Conservation (phyloP, 2,329 filamentous ascomycete genomes). For the Mycosphaerella sp. region DNA sequence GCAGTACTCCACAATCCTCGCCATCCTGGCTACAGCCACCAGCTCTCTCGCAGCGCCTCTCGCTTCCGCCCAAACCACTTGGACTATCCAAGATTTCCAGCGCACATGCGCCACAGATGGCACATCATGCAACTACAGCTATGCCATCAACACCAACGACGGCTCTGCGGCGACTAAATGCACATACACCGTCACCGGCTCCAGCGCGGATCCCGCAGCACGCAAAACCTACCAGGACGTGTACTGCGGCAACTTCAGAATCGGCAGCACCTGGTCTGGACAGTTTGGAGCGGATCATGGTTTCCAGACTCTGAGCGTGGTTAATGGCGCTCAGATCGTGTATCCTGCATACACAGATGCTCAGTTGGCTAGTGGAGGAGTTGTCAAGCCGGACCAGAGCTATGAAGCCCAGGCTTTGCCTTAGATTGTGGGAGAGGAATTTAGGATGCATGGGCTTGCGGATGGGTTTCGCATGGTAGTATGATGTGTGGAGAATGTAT, state of each 20-base stretch:
- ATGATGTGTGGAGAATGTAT: background rate
- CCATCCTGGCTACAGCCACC: conserved; percentile 7
- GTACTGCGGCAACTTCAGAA: conserved; percentile 20
- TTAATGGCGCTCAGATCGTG: conserved; percentile 17
- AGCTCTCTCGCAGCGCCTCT: conserved; percentile 6
- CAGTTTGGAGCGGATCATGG: conserved; percentile 20
- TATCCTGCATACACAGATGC: conserved; percentile 21
- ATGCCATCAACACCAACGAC: conserved; percentile 19
- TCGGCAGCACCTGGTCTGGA: conserved; percentile 18
- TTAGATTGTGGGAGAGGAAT: background rate
- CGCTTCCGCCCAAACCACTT: background rate
- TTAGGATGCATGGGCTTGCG: background rate
- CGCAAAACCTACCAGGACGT: conserved; percentile 16
- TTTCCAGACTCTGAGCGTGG: conserved; percentile 20
- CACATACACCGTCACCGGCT: conserved; percentile 16
- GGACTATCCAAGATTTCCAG: conserved; percentile 20
- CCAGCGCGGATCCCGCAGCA: conserved; percentile 9
- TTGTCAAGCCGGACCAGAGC: background rate
- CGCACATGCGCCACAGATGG: conserved; percentile 14
- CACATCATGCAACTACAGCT: conserved; percentile 17
- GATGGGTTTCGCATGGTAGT: background rate
- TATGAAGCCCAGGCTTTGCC: background rate
- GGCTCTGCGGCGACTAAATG: conserved; percentile 9
- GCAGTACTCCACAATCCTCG: conserved; percentile 14
- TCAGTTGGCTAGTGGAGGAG: background rate